Base-by-base conservation (phyloP, 2,329 filamentous ascomycete species). In the Magnaporthiopsis incrustans region DNA sequence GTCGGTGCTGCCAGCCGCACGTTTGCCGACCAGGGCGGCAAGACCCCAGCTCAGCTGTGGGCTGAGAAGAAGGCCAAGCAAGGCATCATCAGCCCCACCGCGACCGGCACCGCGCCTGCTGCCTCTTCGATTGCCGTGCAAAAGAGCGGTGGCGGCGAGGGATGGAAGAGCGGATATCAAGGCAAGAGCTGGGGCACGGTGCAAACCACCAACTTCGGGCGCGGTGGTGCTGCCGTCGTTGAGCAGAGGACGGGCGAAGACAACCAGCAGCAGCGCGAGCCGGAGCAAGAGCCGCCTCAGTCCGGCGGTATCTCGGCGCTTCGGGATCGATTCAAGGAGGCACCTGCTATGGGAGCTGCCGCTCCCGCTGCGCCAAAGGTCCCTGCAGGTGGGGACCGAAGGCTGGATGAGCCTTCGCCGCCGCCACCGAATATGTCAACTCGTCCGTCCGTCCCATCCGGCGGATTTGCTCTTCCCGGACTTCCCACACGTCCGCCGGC, bases 1-100 rank as follows among this genome's bases (percentile, higher is more conserved):
- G 82, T 97, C 32, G 92, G 92, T 32, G 83, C 86, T 68, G 92
- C 93, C 53, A 96, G 92, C 77, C 88, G 92, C 71, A 97, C 92
- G 0, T 99, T 98, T 79, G 95, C 95, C 22, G 93, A 97, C 69
- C 82, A 96, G 75, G 93, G 90, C 67, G 95, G 95, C 67, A 99
- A 98, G 81, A 98, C 95, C 6, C 95, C 95, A 8, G 93, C 95
- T 35, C 95, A 99, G 76, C 79, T 97, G 50, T 99, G 95, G 95
- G 94, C 94, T 0, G 95, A 99, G 80, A 96, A 93, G 80, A 98
- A 98, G 80, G 94, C 91, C 53, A 88, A 87, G 66, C 87, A 95
- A 74, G 88, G 84, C 59, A 79, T 60, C 22, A 18, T 57, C 22
- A 35, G 79, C 57, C 69, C 65, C 63, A 78, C 74, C 62, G 78